Evolutionary conservation across 2,329 filamentous ascomycete genomes (phyloP).

Genomic region (Microcyclospora pomicola): DNA sequence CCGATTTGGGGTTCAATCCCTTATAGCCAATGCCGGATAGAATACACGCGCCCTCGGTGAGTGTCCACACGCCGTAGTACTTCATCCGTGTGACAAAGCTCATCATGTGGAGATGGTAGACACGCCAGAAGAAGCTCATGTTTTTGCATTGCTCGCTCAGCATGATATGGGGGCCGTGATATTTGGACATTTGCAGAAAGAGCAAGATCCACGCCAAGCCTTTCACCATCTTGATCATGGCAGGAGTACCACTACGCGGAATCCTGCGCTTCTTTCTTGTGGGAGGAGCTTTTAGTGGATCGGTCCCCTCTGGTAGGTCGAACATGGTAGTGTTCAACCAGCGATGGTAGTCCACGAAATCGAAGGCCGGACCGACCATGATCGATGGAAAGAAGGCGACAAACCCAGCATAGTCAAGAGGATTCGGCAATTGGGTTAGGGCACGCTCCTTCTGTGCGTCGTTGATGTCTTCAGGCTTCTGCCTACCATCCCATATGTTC

Average conservation of each 20-base stretch:
- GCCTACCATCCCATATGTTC: constrained; percentile 87
- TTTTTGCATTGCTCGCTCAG: constrained; percentile 52
- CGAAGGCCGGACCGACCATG: constrained; percentile 82
- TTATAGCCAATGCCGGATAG: constrained; percentile 89
- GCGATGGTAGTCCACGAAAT: constrained; percentile 79
- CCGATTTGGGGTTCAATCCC: constrained; percentile 71
- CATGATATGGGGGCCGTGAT: constrained; percentile 51
- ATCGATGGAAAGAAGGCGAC: constrained; percentile 91
- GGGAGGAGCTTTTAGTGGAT: constrained; percentile 70
- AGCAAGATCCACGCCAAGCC: constrained; percentile 68
- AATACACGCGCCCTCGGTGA: constrained; percentile 91
- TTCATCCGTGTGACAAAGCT: constrained; percentile 72
- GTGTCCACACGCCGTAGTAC: constrained; percentile 90
- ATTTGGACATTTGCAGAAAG: constrained; percentile 58
- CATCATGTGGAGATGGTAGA: constrained; percentile 73
- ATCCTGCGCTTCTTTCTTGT: constrained; percentile 86
- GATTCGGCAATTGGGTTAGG: constrained; percentile 55
- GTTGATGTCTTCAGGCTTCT: constrained; percentile 66
- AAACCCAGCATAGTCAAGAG: constrained; percentile 78
- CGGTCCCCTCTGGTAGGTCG: constrained; percentile 64
- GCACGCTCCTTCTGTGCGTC: constrained; percentile 75
- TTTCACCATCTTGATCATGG: constrained; percentile 56
- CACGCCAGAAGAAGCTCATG: constrained; percentile 54
- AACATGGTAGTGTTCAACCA: constrained; percentile 97
- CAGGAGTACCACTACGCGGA: constrained; percentile 76